Evolutionary conservation across 2,329 filamentous ascomycete species (phyloP), one percentile per base, ranked within the genome.

Genomic region (Sphaceloma murrayae): DNA sequence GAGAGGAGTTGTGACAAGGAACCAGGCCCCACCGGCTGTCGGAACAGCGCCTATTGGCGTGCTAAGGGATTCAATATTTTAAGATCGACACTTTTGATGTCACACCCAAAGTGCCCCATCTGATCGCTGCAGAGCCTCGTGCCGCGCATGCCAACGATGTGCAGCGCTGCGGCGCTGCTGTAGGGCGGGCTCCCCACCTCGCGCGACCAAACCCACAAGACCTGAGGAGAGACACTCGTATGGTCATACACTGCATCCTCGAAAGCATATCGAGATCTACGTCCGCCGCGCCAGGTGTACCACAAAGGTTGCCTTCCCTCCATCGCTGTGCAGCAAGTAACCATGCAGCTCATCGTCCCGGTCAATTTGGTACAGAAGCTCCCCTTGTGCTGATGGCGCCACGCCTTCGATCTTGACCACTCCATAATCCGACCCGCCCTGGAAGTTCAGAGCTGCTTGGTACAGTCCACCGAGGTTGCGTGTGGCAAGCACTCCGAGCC

Each of bases 291-390:
- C 53, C 30, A 61, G 45, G 43, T 53, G 46, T 11, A 61, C 57
- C 29, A 54, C 45, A 46, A 79, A 76, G 4, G 66, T 70, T 10
- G 69, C 68, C 55, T 76, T 77, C 56, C 67, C 62, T 27, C 65
- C 69, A 51, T 74, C 65, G 18, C 80, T 67, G 56, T 84, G 80
- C 34, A 72, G 68, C 52, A 91, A 61, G 61, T 88, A 89, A 0
- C 79, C 80, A 48, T 73, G 72, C 49, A 91, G 59, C 62, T 89
- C 82, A 49, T 77, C 74, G 53, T 88, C 80, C 30, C 78, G 72
- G 45, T 80, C 78, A 53, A 89, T 80, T 45, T 70, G 64, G 54
- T 84, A 73, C 11, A 67, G 67, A 33, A 82, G 67, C 55, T 85
- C 80, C 39, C 69, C 77, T 50, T 69, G 69, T 10, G 64, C 68